Base-by-base conservation (phyloP, 805 yeast genomes). In the Allodekkera sacchari region DNA sequence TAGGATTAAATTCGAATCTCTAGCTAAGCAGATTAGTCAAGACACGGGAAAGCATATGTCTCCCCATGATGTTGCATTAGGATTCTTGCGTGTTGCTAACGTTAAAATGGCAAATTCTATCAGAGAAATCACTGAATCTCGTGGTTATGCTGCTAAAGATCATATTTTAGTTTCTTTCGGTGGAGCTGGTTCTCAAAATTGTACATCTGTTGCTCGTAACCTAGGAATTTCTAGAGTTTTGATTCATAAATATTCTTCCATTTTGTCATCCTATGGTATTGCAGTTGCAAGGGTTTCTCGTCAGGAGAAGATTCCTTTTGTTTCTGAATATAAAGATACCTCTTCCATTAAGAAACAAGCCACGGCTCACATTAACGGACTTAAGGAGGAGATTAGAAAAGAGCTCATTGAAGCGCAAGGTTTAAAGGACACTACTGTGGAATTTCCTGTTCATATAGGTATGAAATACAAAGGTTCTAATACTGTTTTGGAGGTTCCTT, bases 121-220 rank as follows among this genome's bases (percentile, higher is more conserved):
- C 31, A 66, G 94, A 35, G 73, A 77, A 18, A 57, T 83, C 33
- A 83, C 94, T 0, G 94, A 83, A 47, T 80, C 87, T 3, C 80
- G 74, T 46, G 94, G 94, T 4, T 71, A 73, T 47, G 66, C 68
- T 30, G 70, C 74, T 1, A 52, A 78, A 7, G 61, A 66, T 12
- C 94, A 83, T 50, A 57, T 72, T 28, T 57, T 83, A 38, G 89
- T 83, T 2, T 67, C 85, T 4, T 83, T 83, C 54, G 94, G 94
- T 26, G 94, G 94, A 22, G 92, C 92, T 18, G 94, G 94, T 32
- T 94, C 94, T 7, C 94, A 83, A 56, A 85, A 80, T 49, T 84
- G 88, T 3, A 74, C 71, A 19, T 72, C 81, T 3, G 71, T 83
- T 18, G 92, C 92, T 0, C 65, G 70, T 34, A 67, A 69, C 15